Percentiles rank a stretch among this genome's conserved stretches.
Evolutionary conservation across 441 rosid genomes (phyloP).

Genomic region (Corymbia calophylla): DNA sequence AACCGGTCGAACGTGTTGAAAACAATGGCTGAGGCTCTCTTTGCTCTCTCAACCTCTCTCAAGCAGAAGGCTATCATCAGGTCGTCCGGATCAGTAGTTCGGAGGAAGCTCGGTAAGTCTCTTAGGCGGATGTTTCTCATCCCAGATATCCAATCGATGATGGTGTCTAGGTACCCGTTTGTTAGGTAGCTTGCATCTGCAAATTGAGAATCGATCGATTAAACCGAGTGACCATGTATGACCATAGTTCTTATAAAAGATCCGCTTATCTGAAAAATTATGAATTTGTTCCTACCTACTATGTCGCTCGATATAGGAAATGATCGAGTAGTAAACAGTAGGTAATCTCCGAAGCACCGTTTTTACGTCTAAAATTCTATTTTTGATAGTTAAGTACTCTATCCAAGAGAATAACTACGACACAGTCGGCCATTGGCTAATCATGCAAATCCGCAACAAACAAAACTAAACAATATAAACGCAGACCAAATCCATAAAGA

Average conservation of each 20-base stretch:
- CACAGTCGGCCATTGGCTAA: background rate
- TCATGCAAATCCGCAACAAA: background rate
- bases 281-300: background rate
- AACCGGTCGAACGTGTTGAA: background rate
- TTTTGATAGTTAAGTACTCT: background rate
- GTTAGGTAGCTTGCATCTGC: background rate
- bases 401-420: background rate
- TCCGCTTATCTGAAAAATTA: background rate
- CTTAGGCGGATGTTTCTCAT: slow-evolving; percentile 9
- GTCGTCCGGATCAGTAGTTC: background rate
- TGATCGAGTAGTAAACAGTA: background rate
- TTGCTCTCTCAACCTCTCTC: background rate
- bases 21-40: background rate
- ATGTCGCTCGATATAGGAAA: background rate
- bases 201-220: background rate
- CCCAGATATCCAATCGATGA: slow-evolving; percentile 3
- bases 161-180: slow-evolving; percentile 6
- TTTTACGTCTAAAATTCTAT: background rate
- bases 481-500: background rate
- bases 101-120: background rate
- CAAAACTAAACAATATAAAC: background rate
- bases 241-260: background rate
- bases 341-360: background rate
- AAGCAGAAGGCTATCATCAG: background rate
- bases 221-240: background rate